These are phyloP conservation scores for Metschnikowia aberdeeniae DNA, from an alignment of 805 yeast genomes.

Conservation along the genomic window DNA sequence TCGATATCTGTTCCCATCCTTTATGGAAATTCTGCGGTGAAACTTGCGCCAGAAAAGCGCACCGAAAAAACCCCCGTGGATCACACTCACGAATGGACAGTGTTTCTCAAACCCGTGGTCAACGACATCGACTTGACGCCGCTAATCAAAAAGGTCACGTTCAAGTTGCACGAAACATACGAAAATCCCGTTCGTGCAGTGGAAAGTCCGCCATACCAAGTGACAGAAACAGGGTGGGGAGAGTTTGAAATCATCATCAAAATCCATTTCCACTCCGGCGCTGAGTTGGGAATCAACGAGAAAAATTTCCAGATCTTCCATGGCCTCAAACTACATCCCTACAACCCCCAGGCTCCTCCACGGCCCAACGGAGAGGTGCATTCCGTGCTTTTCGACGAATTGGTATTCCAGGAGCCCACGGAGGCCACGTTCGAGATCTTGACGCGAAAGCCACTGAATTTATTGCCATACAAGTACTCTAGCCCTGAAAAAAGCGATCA, in stretches of 20 bases:
- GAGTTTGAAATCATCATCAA: conserved; percentile 92
- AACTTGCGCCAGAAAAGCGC: conserved; percentile 46
- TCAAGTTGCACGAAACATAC: conserved; percentile 93
- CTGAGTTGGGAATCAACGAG: conserved; percentile 60
- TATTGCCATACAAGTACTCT: conserved; percentile 37
- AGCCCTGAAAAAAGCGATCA: conserved; percentile 37
- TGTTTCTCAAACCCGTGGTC: conserved; percentile 73
- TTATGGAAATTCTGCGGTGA: conserved; percentile 78
- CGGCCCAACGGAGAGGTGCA: conserved; percentile 42
- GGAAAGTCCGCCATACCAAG: conserved; percentile 89
- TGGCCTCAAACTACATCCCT: conserved; percentile 89
- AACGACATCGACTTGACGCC: conserved; percentile 73
- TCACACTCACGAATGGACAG: conserved; percentile 95
- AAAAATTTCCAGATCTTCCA: conserved; percentile 84
- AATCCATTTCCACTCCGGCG: conserved; percentile 79
- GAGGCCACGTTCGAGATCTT: conserved; percentile 78
- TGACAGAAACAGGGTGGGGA: conserved; percentile 99
- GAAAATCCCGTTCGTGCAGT: conserved; percentile 80
- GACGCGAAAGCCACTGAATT: conserved; percentile 63
- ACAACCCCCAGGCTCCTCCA: conserved; percentile 42
- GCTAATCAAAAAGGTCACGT: conserved; percentile 83
- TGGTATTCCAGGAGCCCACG: conserved; percentile 94
- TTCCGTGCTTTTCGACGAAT: conserved; percentile 70
- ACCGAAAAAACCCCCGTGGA: conserved; percentile 68
- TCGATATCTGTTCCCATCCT: conserved; percentile 74